Evolutionary conservation across 306 rosid species (phyloP), one percentile per base, ranked within the genome.

Genomic region (Sicyos edulis): DNA sequence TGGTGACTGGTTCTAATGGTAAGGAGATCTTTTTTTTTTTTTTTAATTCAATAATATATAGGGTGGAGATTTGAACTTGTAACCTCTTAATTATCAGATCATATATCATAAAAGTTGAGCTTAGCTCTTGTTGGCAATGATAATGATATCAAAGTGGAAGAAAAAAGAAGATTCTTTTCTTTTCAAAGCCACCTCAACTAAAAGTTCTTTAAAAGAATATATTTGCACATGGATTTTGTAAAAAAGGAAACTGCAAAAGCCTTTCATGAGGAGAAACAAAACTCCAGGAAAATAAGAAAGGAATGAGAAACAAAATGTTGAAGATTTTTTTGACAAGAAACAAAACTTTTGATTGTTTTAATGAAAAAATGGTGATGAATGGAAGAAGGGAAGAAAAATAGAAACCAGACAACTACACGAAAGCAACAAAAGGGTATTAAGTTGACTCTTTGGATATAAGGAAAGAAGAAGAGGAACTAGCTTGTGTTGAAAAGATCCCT

Each of bases 361-460:
- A 15, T 22, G 2, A 58, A 24, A 58, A 6, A 12, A 58, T 24
- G 63, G 63, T 22, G 64, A 58, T 13, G 42, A 29, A 59, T 13
- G 10, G 3, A 56, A 56, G 63, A 11, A 17, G 22, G 58, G 17
- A 54, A 54, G 65, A 14, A 24, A 13, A 22, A 24, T 12, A 5
- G 40, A 58, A 57, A 24, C 17, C 1, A 58, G 17, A 11, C 15
- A 10, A 10, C 24, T 12, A 57, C 13, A 24, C 64, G 40, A 24
- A 26, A 58, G 40, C 2, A 57, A 57, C 62, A 57, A 57, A 57
- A 57, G 37, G 63, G 62, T 55, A 55, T 19, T 55, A 55, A 55
- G 22, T 20, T 20, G 32, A 55, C 2, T 55, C 60, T 55, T 55
- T 55, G 60, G 60, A 10, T 55, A 55, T 0, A 8, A 8, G 32